These are phyloP conservation scores for Vachellia pachyceras DNA, from an alignment of 306 rosid genomes.

Conservation along the genomic window DNA sequence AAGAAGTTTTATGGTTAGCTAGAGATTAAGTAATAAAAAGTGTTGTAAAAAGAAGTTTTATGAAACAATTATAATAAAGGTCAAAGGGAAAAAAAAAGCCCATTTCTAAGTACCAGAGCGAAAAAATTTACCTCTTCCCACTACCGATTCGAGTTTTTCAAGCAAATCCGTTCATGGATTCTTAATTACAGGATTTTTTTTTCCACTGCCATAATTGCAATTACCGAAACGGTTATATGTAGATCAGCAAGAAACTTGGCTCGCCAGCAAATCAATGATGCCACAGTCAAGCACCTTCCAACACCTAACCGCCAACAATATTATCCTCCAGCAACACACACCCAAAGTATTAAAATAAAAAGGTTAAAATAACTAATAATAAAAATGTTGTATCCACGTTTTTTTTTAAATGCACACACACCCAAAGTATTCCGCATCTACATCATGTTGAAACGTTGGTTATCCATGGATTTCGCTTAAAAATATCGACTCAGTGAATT, in stretches of 20 bases:
- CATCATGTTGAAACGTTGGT: background rate
- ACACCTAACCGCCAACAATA: background rate
- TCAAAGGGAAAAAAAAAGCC: background rate
- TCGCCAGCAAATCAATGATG: background rate
- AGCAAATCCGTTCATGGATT: conserved; percentile 33
- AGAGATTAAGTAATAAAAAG: too few relatives aligned
- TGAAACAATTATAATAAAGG: too few relatives aligned
- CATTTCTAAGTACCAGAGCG: background rate
- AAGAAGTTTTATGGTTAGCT: too few relatives aligned
- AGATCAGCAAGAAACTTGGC: background rate
- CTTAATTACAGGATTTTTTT: background rate
- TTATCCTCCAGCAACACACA: background rate
- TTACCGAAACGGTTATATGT: background rate
- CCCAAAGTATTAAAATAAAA: too few relatives aligned
- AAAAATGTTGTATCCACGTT: background rate
- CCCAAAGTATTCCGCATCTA: conserved; percentile 7
- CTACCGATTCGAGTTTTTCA: conserved; percentile 21
- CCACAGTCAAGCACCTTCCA: background rate
- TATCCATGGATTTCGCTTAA: conserved; percentile 6
- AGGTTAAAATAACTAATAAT: background rate
- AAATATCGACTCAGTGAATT: background rate
- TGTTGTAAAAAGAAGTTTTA: too few relatives aligned
- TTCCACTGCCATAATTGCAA: background rate
- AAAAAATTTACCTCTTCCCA: background rate
- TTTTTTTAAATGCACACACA: background rate